Conservation (phyloP, 345 rosid genomes). For the Carallia brachiata region DNA sequence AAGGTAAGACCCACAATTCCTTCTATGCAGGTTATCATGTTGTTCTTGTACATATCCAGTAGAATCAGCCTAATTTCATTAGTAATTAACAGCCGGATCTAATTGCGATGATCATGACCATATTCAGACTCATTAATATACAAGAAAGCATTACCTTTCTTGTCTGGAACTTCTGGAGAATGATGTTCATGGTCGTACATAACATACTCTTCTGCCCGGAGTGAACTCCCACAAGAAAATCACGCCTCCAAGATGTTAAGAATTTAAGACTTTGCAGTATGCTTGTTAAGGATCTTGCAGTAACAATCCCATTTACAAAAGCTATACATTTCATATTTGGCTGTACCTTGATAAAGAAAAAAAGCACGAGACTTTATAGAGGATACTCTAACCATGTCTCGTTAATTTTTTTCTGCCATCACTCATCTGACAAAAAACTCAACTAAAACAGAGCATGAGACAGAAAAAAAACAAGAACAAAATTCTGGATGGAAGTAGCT, state of each 20-base stretch:
- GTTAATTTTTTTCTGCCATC: too few relatives aligned
- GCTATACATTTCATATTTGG: conserved; percentile 80
- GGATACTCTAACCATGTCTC: neutral
- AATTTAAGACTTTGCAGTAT: conserved; percentile 61
- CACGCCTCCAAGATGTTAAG: conserved; percentile 75
- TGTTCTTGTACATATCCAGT: too few relatives aligned
- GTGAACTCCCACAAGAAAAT: conserved; percentile 84
- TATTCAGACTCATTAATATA: neutral
- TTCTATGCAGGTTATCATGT: neutral
- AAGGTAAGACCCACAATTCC: neutral
- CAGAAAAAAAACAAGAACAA: neutral
- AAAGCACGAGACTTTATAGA: neutral
- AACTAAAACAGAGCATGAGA: neutral
- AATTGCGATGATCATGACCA: neutral
- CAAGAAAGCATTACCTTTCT: conserved; percentile 60
- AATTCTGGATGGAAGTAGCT: too few relatives aligned
- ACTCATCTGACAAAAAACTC: too few relatives aligned
- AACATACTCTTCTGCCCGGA: conserved; percentile 79
- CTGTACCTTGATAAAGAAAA: conserved; percentile 55
- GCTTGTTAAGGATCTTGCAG: conserved; percentile 70
- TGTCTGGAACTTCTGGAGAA: conserved; percentile 66
- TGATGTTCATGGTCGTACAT: conserved; percentile 57
- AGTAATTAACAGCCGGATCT: neutral
- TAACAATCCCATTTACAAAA: conserved; percentile 85
- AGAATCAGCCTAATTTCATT: conserved; percentile 5